These are phyloP conservation scores for Penicillium pulvis DNA, from an alignment of 495 filamentous ascomycete genomes.

Conservation along the genomic window DNA sequence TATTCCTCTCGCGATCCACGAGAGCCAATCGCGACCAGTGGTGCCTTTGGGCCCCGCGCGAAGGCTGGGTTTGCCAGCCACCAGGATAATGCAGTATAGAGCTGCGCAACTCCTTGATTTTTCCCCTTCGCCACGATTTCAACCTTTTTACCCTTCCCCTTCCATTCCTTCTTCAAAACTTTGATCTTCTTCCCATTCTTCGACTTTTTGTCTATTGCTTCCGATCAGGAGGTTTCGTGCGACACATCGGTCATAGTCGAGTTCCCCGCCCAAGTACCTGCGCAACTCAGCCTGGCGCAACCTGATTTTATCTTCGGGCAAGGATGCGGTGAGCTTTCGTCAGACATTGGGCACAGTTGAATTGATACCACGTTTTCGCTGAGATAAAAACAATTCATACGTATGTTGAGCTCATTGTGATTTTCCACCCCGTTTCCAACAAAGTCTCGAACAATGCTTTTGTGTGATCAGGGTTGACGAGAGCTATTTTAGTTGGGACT, in stretches of 20 bases:
- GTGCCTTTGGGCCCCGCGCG: conserved; percentile 21
- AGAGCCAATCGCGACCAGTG: conserved; percentile 4
- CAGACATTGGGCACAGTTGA: conserved; percentile 27
- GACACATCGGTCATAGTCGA: conserved; percentile 16
- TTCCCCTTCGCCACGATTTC: neutral
- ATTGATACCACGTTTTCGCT: conserved; percentile 11
- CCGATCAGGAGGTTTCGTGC: conserved; percentile 6
- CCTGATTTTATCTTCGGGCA: conserved; percentile 11
- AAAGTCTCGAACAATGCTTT: conserved; percentile 9
- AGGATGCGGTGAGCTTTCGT: conserved; percentile 25
- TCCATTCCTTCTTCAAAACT: conserved; percentile 16
- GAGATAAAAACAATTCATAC: neutral
- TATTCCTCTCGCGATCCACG: neutral
- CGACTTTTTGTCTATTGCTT: neutral
- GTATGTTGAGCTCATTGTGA: conserved; percentile 8
- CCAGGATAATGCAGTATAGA: conserved; percentile 26
- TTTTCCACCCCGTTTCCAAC: neutral
- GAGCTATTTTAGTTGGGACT: conserved; percentile 12
- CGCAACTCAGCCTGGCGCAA: conserved; percentile 8
- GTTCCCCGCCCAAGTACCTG: conserved; percentile 7
- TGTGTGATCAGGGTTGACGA: conserved; percentile 7
- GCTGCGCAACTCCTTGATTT: conserved; percentile 6
- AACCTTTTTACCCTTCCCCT: conserved; percentile 7
- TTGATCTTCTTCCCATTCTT: neutral
- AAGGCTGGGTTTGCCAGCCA: conserved; percentile 37